Percentiles rank a stretch among this genome's conserved stretches.
phyloP scores from a whole-genome alignment of 2,329 filamentous ascomycete species.

The Chaetomiaceae sp. region DNA sequence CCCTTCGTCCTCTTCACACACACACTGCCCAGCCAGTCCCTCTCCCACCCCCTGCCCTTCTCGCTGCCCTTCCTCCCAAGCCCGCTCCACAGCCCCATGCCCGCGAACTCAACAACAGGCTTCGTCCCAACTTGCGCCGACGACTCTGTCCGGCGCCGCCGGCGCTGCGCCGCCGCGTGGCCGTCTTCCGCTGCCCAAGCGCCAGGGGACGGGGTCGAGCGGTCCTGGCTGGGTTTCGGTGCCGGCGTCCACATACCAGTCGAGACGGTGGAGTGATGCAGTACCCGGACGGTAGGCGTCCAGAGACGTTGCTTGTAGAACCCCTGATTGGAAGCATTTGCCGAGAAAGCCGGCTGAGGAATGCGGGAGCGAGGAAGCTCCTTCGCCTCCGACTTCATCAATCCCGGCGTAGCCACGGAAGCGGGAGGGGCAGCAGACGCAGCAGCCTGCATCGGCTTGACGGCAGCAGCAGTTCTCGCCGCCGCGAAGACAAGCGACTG shows the following conservation, averaged over 20 bases:
- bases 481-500: slow-evolving; percentile 15
- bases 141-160: slow-evolving; percentile 15
- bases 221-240: neutral
- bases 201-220: neutral
- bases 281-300: too few species aligned
- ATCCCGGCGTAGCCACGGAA: neutral
- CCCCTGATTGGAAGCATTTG: too few species aligned
- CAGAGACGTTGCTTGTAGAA: too few species aligned
- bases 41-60: neutral
- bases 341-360: too few species aligned
- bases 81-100: slow-evolving; percentile 19
- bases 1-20: slow-evolving; percentile 5
- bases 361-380: too few species aligned
- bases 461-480: too few species aligned
- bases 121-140: slow-evolving; percentile 20
- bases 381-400: too few species aligned
- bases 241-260: neutral
- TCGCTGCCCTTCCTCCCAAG: neutral
- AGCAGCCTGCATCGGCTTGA: neutral
- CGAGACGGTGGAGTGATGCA: too few species aligned
- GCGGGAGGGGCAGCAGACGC: neutral
- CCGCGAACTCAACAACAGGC: slow-evolving; percentile 17
- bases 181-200: slow-evolving; percentile 14
- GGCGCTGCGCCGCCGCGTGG: slow-evolving; percentile 10
- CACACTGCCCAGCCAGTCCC: slow-evolving; percentile 11